phyloP scores from a whole-genome alignment of 371 early-diverging fungal genomes.

The Mortierella sp. region DNA sequence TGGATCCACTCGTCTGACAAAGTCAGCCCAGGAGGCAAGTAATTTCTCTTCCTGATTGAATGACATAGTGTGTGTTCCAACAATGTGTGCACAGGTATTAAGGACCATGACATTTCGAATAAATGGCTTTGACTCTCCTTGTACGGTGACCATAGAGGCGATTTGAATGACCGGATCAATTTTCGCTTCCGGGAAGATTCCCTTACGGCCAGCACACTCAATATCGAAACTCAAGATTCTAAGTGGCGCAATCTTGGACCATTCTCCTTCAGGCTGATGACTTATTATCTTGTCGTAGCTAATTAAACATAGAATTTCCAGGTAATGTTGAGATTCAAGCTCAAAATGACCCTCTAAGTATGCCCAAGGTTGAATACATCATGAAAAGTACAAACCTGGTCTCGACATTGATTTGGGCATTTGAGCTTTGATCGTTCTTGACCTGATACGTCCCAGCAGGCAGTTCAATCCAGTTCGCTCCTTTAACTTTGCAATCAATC shows the following conservation, averaged over 20 bases:
- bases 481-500: constrained; percentile 93
- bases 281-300: constrained; percentile 83
- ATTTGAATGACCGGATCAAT: constrained; percentile 99
- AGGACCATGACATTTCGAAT: constrained; percentile 95
- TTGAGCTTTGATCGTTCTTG: constrained; percentile 62
- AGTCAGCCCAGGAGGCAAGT: constrained; percentile 91
- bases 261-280: constrained; percentile 91
- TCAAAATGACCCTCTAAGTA: neutral
- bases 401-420: constrained; percentile 89
- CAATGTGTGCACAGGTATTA: constrained; percentile 92
- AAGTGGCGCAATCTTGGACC: constrained; percentile 96
- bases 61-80: constrained; percentile 90
- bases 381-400: constrained; percentile 58
- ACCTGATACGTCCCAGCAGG: constrained; percentile 78
- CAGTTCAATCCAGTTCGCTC: constrained; percentile 95
- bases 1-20: constrained; percentile 91
- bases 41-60: constrained; percentile 91
- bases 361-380: neutral
- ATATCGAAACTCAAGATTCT: constrained; percentile 99
- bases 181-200: constrained; percentile 96
- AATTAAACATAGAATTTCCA: neutral
- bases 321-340: neutral
- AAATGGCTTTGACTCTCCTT: constrained; percentile 91
- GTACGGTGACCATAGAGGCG: constrained; percentile 94
- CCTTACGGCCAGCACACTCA: constrained; percentile 98